Percentiles rank a stretch among this genome's conserved stretches.
phyloP scores from a whole-genome alignment of 1,139 yeast species.

The Pichia sp. region DNA sequence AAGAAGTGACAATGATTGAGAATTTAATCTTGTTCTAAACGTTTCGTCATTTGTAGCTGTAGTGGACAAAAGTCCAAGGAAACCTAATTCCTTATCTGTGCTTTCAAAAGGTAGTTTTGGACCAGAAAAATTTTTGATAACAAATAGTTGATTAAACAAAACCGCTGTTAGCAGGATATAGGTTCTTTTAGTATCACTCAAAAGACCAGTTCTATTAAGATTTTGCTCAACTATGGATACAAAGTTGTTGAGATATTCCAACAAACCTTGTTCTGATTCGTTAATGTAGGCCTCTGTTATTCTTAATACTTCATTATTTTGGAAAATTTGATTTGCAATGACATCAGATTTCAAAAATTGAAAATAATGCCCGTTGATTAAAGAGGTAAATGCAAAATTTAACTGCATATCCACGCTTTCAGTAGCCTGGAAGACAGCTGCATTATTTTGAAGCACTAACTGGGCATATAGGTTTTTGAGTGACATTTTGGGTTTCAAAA shows the following conservation, averaged over 20 bases:
- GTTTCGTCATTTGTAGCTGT: conserved; percentile 1
- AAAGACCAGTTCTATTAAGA: not conserved
- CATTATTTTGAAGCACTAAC: conserved; percentile 8
- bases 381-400: not conserved
- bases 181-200: conserved; percentile 8
- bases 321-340: conserved; percentile 13
- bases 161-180: conserved; percentile 37
- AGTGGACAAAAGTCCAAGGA: conserved; percentile 16
- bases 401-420: not conserved
- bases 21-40: conserved; percentile 15
- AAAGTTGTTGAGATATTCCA: conserved; percentile 10
- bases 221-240: conserved; percentile 1
- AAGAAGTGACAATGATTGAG: conserved; percentile 32
- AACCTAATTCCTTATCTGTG: conserved; percentile 19
- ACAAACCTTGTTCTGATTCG: not conserved
- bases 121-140: conserved; percentile 80
- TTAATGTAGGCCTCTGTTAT: conserved; percentile 7
- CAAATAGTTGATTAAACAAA: conserved; percentile 57
- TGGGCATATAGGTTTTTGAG: not conserved
- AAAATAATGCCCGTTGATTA: conserved; percentile 26
- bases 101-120: conserved; percentile 47
- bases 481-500: not conserved
- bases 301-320: conserved; percentile 4
- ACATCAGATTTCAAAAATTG: conserved; percentile 12
- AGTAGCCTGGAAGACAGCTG: not conserved